Conservation (phyloP, 805 yeast species). For the Yamadazyma akitaensis region DNA sequence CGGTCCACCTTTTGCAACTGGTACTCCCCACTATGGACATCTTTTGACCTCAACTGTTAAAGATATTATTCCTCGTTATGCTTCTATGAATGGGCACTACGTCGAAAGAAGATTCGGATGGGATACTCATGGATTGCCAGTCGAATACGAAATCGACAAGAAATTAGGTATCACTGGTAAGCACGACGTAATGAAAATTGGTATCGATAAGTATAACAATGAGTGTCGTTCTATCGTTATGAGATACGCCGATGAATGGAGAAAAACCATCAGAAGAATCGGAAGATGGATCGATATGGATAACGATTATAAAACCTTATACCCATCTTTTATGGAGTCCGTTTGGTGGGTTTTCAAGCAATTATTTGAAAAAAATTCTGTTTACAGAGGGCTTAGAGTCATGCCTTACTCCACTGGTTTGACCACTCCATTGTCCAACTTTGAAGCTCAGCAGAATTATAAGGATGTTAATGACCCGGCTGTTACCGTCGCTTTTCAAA, state of each 20-base stretch:
- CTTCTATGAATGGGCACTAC: constrained; percentile 94
- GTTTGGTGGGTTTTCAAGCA: constrained; percentile 99
- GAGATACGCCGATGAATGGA: constrained; percentile 96
- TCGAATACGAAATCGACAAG: constrained; percentile 98
- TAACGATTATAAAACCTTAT: constrained; percentile 94
- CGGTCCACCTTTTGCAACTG: constrained; percentile 99
- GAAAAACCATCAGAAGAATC: constrained; percentile 84
- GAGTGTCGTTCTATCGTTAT: constrained; percentile 97
- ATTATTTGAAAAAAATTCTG: constrained; percentile 79
- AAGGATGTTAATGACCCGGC: constrained; percentile 98
- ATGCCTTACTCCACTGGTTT: constrained; percentile 99
- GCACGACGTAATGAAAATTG: constrained; percentile 91
- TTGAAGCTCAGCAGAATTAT: constrained; percentile 97
- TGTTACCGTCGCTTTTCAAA: constrained; percentile 85
- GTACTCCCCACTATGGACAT: constrained; percentile 99
- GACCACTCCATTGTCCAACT: constrained; percentile 94
- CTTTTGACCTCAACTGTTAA: constrained; percentile 94
- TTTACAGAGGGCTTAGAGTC: constrained; percentile 92
- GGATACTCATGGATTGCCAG: constrained; percentile 99
- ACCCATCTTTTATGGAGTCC: constrained; percentile 96
- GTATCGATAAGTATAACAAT: constrained; percentile 87
- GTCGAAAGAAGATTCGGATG: constrained; percentile 98
- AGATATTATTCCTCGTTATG: constrained; percentile 96
- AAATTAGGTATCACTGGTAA: constrained; percentile 88
- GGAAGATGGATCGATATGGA: constrained; percentile 99